Percentiles rank a stretch among this genome's conserved stretches.
Evolutionary conservation across 805 yeast genomes (phyloP).

Genomic region (Cyberlindnera americana): DNA sequence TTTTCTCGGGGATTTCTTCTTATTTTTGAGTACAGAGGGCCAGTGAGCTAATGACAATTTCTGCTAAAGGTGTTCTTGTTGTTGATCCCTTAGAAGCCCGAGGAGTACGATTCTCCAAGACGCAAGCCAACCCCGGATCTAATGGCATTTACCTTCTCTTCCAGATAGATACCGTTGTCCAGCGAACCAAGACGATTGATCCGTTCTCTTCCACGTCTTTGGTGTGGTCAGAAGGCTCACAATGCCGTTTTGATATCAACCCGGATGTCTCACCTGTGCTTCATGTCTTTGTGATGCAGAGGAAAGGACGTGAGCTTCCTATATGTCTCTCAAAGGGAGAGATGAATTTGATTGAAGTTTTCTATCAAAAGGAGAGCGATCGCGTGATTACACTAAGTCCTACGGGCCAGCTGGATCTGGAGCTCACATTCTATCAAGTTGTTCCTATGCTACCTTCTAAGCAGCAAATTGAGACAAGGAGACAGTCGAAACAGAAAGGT

Average conservation of each 20-base stretch:
- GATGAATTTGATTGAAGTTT: constrained; percentile 15
- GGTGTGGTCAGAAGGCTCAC: constrained; percentile 25
- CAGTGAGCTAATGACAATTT: constrained; percentile 2
- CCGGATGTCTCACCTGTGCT: constrained; percentile 15
- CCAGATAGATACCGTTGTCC: constrained; percentile 20
- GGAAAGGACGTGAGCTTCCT: constrained; percentile 10
- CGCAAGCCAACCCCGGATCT: neutral
- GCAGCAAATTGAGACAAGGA: neutral
- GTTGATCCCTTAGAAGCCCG: constrained; percentile 26
- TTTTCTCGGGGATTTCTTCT: neutral
- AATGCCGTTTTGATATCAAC: constrained; percentile 23
- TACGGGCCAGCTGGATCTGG: constrained; percentile 19
- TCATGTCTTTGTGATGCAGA: constrained; percentile 20
- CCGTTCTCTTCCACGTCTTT: neutral
- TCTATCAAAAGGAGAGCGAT: constrained; percentile 15
- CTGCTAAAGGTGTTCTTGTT: constrained; percentile 23
- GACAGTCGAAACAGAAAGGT: neutral
- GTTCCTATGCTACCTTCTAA: constrained; percentile 24
- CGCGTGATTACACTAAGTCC: constrained; percentile 16
- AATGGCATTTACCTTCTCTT: constrained; percentile 20
- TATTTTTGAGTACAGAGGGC: neutral
- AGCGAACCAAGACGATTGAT: constrained; percentile 11
- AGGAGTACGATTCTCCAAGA: constrained; percentile 6
- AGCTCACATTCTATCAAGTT: constrained; percentile 24
- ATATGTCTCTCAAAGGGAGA: constrained; percentile 18